phyloP scores from a whole-genome alignment of 805 yeast genomes.

The Metschnikowia lachancei region DNA sequence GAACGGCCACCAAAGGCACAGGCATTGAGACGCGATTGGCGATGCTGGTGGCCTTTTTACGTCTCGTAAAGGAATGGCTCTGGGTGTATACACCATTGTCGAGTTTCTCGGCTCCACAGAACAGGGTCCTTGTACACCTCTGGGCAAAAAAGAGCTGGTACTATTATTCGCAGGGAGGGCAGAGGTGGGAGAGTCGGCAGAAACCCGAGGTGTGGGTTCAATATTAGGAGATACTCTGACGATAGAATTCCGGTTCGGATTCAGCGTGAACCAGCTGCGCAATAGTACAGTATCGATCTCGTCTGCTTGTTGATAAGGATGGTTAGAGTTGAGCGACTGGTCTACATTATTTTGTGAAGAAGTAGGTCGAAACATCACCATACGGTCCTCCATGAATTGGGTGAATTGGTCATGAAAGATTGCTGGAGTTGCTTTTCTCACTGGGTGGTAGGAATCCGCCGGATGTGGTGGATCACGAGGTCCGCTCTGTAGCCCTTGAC shows the following conservation, averaged over 20 bases:
- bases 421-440: slow-evolving; percentile 5
- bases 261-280: slow-evolving; percentile 9
- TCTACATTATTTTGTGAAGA: slow-evolving; percentile 19
- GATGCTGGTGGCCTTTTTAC: slow-evolving; percentile 8
- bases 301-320: slow-evolving; percentile 17
- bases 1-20: slow-evolving; percentile 12
- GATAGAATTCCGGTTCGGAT: not conserved
- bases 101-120: slow-evolving; percentile 5
- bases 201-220: slow-evolving; percentile 1
- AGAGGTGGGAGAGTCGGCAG: slow-evolving; percentile 1
- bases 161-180: slow-evolving; percentile 9
- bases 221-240: not conserved
- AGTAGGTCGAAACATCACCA: slow-evolving; percentile 17
- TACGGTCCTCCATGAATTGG: slow-evolving; percentile 18
- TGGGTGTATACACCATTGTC: slow-evolving; percentile 15
- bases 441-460: slow-evolving; percentile 7
- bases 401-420: slow-evolving; percentile 18
- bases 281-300: slow-evolving; percentile 3
- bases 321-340: slow-evolving; percentile 11
- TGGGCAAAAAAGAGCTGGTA: slow-evolving; percentile 15
- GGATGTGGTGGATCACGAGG: slow-evolving; percentile 19
- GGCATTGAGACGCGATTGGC: slow-evolving; percentile 6
- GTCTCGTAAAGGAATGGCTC: slow-evolving; percentile 13
- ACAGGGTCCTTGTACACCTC: slow-evolving; percentile 9
- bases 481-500: slow-evolving; percentile 10